These are phyloP conservation scores for Aspergillus brunneoviolaceus DNA, from an alignment of 2,329 filamentous ascomycete species.

Conservation along the genomic window DNA sequence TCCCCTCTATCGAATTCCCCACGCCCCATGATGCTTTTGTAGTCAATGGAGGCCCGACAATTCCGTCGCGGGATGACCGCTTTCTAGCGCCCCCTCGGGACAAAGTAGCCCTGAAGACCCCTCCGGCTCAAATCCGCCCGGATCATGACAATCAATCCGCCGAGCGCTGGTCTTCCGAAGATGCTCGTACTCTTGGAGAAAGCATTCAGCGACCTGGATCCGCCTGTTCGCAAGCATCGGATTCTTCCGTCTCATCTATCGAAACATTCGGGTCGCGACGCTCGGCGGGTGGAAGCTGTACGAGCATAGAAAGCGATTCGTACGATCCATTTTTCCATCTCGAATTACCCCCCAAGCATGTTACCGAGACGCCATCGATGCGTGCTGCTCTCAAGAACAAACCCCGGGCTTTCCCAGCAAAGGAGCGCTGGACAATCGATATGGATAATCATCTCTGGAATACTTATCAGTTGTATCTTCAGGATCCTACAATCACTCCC, in stretches of 20 bases:
- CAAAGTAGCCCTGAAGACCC: constrained; percentile 43
- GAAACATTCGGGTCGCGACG: constrained; percentile 57
- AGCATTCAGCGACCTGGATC: constrained; percentile 57
- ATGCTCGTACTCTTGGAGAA: constrained; percentile 37
- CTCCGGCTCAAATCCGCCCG: constrained; percentile 46
- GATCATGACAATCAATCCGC: constrained; percentile 32
- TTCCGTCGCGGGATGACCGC: constrained; percentile 32
- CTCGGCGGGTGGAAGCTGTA: constrained; percentile 60
- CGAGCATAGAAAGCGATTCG: constrained; percentile 60
- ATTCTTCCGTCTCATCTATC: constrained; percentile 62
- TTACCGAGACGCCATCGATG: constrained; percentile 40
- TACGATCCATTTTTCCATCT: constrained; percentile 56
- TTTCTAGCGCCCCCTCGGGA: constrained; percentile 42
- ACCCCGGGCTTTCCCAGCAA: constrained; percentile 25
- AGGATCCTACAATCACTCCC: constrained; percentile 64
- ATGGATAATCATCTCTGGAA: constrained; percentile 68
- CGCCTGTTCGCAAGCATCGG: constrained; percentile 58
- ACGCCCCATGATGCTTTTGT: constrained; percentile 29
- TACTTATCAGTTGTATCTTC: constrained; percentile 64
- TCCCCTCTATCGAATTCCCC: constrained; percentile 46
- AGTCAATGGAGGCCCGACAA: constrained; percentile 21
- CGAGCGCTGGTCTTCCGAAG: constrained; percentile 34
- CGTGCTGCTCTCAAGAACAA: constrained; percentile 29
- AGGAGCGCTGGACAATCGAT: constrained; percentile 55
- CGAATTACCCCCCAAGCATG: constrained; percentile 37